These are phyloP conservation scores for Globisporangium alternatum DNA, from an alignment of 352 stramenopile genomes.

Conservation along the genomic window DNA sequence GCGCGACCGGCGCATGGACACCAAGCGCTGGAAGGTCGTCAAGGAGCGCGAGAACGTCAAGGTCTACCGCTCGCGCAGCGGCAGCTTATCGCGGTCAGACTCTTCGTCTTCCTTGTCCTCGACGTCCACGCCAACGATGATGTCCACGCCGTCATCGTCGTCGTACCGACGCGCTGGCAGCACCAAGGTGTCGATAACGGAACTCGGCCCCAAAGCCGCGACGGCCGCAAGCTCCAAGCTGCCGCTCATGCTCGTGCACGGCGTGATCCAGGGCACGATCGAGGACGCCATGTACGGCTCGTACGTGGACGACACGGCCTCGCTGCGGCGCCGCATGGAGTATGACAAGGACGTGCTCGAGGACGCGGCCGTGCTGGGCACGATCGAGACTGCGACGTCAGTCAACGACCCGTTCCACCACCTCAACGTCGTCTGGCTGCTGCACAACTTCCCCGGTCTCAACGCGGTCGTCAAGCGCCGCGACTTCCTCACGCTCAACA, in stretches of 20 bases:
- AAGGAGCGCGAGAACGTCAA: conserved; percentile 31
- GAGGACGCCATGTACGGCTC: conserved; percentile 55
- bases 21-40: conserved; percentile 36
- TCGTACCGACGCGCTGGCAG: conserved; percentile 16
- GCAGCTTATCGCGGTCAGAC: background rate
- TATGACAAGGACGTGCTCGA: conserved; percentile 54
- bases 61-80: conserved; percentile 27
- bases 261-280: conserved; percentile 35
- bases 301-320: conserved; percentile 36
- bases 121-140: background rate
- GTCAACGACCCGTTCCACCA: conserved; percentile 49
- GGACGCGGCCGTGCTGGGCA: conserved; percentile 44
- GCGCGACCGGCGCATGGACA: conserved; percentile 25
- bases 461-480: conserved; percentile 37
- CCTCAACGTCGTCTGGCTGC: conserved; percentile 42
- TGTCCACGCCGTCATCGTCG: background rate
- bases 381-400: conserved; percentile 37
- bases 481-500: conserved; percentile 40
- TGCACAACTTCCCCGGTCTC: conserved; percentile 33
- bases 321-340: conserved; percentile 26
- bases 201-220: conserved; percentile 42
- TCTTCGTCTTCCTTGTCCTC: background rate
- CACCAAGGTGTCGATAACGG: background rate
- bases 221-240: conserved; percentile 44
- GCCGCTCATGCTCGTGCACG: conserved; percentile 27